Evolutionary conservation across 1,284 basidiomycete species (phyloP).

Genomic region (Thelephora terrestris): DNA sequence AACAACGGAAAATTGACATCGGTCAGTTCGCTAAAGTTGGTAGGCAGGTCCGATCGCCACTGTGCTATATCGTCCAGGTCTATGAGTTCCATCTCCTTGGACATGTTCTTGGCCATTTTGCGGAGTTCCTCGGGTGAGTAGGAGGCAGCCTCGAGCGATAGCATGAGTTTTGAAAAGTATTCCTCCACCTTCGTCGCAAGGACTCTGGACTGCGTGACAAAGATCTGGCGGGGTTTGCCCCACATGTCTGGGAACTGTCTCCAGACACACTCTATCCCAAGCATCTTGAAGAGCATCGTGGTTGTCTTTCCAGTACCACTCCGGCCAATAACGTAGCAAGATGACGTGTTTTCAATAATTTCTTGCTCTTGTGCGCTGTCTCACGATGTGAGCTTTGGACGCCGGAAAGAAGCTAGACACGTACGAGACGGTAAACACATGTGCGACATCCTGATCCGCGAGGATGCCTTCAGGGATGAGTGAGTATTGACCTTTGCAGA

Average conservation of each 20-base stretch:
- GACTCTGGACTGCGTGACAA: slow-evolving; percentile 60
- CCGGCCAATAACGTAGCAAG: slow-evolving; percentile 38
- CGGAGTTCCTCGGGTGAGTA: slow-evolving; percentile 29
- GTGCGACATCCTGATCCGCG: slow-evolving; percentile 33
- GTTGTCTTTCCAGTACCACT: slow-evolving; percentile 45
- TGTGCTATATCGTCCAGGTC: slow-evolving; percentile 39
- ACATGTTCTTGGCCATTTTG: slow-evolving; percentile 16
- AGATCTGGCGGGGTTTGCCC: slow-evolving; percentile 46
- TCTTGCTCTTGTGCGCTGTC: slow-evolving; percentile 45
- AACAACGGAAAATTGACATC: slow-evolving; percentile 66
- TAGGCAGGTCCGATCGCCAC: slow-evolving; percentile 39
- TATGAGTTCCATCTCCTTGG: slow-evolving; percentile 26
- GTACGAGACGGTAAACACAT: slow-evolving; percentile 47
- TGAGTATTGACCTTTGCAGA: slow-evolving; percentile 2
- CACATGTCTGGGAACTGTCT: slow-evolving; percentile 21
- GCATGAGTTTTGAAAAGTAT: slow-evolving; percentile 31
- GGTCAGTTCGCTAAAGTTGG: slow-evolving; percentile 43
- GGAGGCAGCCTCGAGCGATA: slow-evolving; percentile 21
- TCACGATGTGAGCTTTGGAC: no score
- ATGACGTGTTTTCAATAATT: slow-evolving; percentile 50
- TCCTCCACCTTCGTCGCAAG: slow-evolving; percentile 58
- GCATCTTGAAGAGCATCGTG: slow-evolving; percentile 66
- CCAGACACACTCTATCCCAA: slow-evolving; percentile 48
- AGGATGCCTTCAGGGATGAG: slow-evolving; percentile 29
- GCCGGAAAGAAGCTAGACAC: slow-evolving; percentile 23